A percentile compares a stretch with the other conserved stretches of the same genome.
These are phyloP conservation scores for Gautieria morchelliformis DNA, from an alignment of 768 basidiomycete genomes.

Conservation along the genomic window DNA sequence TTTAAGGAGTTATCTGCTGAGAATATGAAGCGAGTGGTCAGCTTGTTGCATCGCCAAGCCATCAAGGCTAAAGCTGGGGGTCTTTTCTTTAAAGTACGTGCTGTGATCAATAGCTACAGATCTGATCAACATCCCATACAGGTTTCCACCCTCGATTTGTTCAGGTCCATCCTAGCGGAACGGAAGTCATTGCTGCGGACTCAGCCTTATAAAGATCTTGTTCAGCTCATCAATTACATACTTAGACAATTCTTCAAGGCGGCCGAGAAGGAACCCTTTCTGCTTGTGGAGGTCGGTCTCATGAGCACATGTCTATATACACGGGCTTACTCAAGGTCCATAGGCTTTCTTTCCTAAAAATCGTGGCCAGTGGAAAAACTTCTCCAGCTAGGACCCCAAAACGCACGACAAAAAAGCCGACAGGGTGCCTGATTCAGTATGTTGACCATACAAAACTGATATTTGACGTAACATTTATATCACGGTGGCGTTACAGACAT, in stretches of 20 bases:
- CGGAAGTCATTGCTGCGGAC: conserved; percentile 71
- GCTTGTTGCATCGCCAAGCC: conserved; percentile 83
- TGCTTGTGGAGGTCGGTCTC: conserved; percentile 72
- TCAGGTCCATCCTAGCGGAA: conserved; percentile 78
- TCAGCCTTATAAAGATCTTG: conserved; percentile 72
- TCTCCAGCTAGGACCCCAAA: conserved; percentile 65
- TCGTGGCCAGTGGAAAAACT: conserved; percentile 77
- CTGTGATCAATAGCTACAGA: background rate
- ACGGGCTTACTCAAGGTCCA: background rate
- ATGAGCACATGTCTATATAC: conserved; percentile 12
- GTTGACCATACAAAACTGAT: conserved; percentile 10
- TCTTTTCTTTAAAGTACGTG: conserved; percentile 80
- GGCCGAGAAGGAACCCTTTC: conserved; percentile 71
- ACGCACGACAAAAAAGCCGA: conserved; percentile 29
- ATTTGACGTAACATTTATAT: conserved; percentile 11
- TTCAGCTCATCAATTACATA: conserved; percentile 76
- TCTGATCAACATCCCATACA: conserved; percentile 23
- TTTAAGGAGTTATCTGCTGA: conserved; percentile 81
- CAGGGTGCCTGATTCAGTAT: conserved; percentile 12
- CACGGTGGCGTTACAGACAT: background rate
- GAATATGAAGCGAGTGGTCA: conserved; percentile 83
- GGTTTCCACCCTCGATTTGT: conserved; percentile 85
- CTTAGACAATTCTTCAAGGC: conserved; percentile 93
- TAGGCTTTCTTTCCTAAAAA: conserved; percentile 89
- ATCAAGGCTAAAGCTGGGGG: conserved; percentile 89